phyloP scores from a whole-genome alignment of 1,284 basidiomycete genomes.

The Bjerkandera adusta region DNA sequence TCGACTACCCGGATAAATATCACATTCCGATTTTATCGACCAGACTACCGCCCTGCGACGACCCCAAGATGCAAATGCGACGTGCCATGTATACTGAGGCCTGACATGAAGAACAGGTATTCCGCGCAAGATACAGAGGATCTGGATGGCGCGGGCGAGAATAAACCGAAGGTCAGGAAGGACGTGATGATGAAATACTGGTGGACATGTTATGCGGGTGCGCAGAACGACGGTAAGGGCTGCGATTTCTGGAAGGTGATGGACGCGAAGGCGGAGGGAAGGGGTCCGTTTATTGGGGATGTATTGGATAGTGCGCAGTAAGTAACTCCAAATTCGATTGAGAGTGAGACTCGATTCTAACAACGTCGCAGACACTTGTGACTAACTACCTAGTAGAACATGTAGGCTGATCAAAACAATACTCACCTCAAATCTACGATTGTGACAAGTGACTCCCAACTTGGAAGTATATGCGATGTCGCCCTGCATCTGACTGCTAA shows the following conservation, averaged over 20 bases:
- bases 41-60: conserved; percentile 74
- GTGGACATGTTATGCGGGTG: conserved; percentile 85
- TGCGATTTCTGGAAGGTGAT: conserved; percentile 82
- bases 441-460: too few relatives aligned
- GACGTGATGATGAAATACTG: conserved; percentile 64
- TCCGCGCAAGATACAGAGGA: conserved; percentile 7
- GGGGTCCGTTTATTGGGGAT: conserved; percentile 48
- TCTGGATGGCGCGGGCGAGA: not conserved
- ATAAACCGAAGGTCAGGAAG: conserved; percentile 25
- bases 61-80: conserved; percentile 80
- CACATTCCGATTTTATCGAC: conserved; percentile 85
- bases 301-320: too few relatives aligned
- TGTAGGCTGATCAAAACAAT: too few relatives aligned
- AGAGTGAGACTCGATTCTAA: too few relatives aligned
- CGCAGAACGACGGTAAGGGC: conserved; percentile 81
- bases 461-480: too few relatives aligned
- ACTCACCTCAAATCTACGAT: too few relatives aligned
- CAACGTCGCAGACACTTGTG: too few relatives aligned
- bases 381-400: too few relatives aligned
- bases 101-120: conserved; percentile 73
- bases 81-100: conserved; percentile 72
- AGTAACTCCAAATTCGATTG: too few relatives aligned
- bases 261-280: conserved; percentile 72
- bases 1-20: conserved; percentile 84
- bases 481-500: too few relatives aligned